Base-by-base conservation (phyloP, 2,329 filamentous ascomycete species). In the Fusarium setosum region DNA sequence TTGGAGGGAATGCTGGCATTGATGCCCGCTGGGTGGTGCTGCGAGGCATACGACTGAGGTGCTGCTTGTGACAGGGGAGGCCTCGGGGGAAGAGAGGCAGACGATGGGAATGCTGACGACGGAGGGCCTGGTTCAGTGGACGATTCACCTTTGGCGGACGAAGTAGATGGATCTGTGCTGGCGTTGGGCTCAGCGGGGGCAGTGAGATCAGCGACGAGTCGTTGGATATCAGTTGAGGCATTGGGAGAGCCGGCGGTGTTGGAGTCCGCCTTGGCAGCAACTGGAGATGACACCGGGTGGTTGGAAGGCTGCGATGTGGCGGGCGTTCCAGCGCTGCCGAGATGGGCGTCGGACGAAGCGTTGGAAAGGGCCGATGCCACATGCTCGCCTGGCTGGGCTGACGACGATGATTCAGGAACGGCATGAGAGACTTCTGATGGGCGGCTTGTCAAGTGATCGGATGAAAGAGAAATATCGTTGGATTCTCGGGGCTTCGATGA, bases 41-140 rank as follows among this genome's bases (percentile, higher is more conserved):
- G 77, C 41, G 79, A 77, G 37, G 72, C 68, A 72, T 80, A 78
- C 60, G 77, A 72, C 59, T 79, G 77, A 63, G 77, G 65, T 53
- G 71, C 68, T 58, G 75, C 73, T 61, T 81, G 77, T 24, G 80
- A 76, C 60, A 78, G 65, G 45, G 81, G 81, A 48, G 82, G 82
- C 69, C 80, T 80, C 55, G 82, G 75, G 69, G 83, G 84, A 60
- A 86, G 76, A 72, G 83, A 79, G 63, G 82, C 74, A 35, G 79
- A 72, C 29, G 75, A 72, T 65, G 76, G 75, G 67, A 80, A 66
- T 34, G 75, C 74, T 67, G 76, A 72, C 52, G 72, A 63, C 60
- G 73, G 63, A 69, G 73, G 60, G 47, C 70, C 69, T 37, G 40
- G 55, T 41, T 68, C 61, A 63, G 68, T 64, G 51, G 63, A 71